These are phyloP conservation scores for Penicillium sp. DNA, from an alignment of 2,329 filamentous ascomycete genomes.

Conservation along the genomic window DNA sequence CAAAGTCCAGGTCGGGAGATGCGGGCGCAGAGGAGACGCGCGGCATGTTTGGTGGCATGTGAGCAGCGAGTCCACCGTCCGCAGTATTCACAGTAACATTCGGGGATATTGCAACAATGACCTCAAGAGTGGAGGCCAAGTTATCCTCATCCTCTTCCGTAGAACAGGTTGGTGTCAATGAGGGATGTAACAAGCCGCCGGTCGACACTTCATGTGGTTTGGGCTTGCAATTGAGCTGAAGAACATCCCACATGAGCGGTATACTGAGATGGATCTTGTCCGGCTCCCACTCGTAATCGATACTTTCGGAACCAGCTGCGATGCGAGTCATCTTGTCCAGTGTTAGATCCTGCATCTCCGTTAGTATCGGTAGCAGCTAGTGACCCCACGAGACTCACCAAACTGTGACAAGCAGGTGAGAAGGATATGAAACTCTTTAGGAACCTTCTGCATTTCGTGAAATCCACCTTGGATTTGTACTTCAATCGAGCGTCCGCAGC, in stretches of 20 bases:
- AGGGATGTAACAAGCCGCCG: slow-evolving; percentile 44
- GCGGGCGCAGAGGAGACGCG: slow-evolving; percentile 13
- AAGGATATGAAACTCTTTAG: slow-evolving; percentile 49
- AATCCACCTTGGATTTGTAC: slow-evolving; percentile 52
- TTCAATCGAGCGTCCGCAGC: slow-evolving; percentile 49
- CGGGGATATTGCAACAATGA: slow-evolving; percentile 51
- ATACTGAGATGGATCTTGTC: slow-evolving; percentile 53
- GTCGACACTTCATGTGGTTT: slow-evolving; percentile 37
- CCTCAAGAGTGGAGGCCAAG: slow-evolving; percentile 44
- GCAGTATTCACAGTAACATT: slow-evolving; percentile 52
- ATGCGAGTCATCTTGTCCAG: slow-evolving; percentile 50
- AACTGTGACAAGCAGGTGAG: slow-evolving; percentile 46
- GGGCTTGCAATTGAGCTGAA: slow-evolving; percentile 47
- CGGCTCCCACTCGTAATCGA: slow-evolving; percentile 53
- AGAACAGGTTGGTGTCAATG: slow-evolving; percentile 36
- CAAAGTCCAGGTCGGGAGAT: slow-evolving; percentile 12
- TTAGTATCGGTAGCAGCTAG: slow-evolving; percentile 6
- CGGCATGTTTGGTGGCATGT: slow-evolving; percentile 33
- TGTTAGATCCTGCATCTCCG: slow-evolving; percentile 42
- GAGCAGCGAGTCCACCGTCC: slow-evolving; percentile 51
- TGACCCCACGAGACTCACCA: slow-evolving; percentile 37
- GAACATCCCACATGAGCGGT: slow-evolving; percentile 52
- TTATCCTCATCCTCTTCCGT: slow-evolving; percentile 36
- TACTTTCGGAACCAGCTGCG: slow-evolving; percentile 48
- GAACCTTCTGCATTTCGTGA: slow-evolving; percentile 51